phyloP scores from a whole-genome alignment of 2,329 filamentous ascomycete genomes.

The Didymosphaeria variabile region DNA sequence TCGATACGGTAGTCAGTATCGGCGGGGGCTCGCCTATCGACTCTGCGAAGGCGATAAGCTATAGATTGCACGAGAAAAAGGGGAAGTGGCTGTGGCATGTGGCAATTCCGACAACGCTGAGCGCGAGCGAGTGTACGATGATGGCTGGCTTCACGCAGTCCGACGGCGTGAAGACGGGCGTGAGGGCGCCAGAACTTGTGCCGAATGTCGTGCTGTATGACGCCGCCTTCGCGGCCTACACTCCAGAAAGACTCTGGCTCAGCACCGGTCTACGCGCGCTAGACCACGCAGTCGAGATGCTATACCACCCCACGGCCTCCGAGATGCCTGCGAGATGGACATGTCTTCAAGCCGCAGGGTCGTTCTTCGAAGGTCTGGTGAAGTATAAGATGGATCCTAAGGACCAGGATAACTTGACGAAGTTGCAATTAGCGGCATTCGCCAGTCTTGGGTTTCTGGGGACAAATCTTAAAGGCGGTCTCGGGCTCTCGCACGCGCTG shows the following conservation, averaged over 20 bases:
- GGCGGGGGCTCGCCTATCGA: slow-evolving; percentile 67
- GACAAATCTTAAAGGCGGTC: slow-evolving; percentile 59
- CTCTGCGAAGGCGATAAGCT: slow-evolving; percentile 49
- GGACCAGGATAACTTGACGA: slow-evolving; percentile 60
- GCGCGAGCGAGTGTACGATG: slow-evolving; percentile 64
- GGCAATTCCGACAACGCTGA: slow-evolving; percentile 52
- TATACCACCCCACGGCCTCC: slow-evolving; percentile 62
- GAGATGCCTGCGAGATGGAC: slow-evolving; percentile 62
- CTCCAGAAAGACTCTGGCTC: slow-evolving; percentile 60
- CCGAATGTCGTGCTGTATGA: slow-evolving; percentile 64
- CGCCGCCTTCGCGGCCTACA: slow-evolving; percentile 59
- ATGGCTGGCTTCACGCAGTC: slow-evolving; percentile 61
- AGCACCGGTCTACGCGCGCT: slow-evolving; percentile 63
- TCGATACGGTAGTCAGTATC: slow-evolving; percentile 65
- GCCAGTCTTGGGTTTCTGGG: slow-evolving; percentile 61
- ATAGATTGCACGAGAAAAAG: slow-evolving; percentile 45
- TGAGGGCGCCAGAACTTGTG: slow-evolving; percentile 54
- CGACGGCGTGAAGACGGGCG: slow-evolving; percentile 60
- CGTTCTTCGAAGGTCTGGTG: slow-evolving; percentile 59
- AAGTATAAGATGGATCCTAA: slow-evolving; percentile 57
- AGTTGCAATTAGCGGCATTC: slow-evolving; percentile 63
- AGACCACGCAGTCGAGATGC: slow-evolving; percentile 64
- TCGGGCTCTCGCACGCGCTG: slow-evolving; percentile 59
- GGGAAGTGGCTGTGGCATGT: slow-evolving; percentile 50
- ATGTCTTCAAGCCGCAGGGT: slow-evolving; percentile 55